These are phyloP conservation scores for Cnidoscolus chayamansa DNA, from an alignment of 441 rosid species.

Conservation along the genomic window DNA sequence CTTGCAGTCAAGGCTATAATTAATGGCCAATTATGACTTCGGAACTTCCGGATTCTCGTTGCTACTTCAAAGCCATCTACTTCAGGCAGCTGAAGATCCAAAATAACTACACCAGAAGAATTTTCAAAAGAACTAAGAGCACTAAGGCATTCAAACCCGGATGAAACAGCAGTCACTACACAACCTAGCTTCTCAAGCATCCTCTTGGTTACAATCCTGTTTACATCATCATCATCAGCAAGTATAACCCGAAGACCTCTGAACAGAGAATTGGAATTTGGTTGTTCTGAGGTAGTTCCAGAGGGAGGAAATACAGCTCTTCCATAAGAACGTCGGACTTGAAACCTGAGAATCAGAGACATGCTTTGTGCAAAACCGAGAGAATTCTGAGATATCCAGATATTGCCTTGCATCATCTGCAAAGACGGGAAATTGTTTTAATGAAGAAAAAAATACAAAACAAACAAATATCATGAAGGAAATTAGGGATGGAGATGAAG, in stretches of 20 bases:
- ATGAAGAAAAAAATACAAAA: not conserved
- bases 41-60: constrained; percentile 54
- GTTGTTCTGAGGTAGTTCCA: constrained; percentile 47
- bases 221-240: constrained; percentile 64
- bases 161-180: constrained; percentile 62
- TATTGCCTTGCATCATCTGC: constrained; percentile 78
- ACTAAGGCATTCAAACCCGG: constrained; percentile 74
- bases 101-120: constrained; percentile 53
- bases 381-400: constrained; percentile 53
- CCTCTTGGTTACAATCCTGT: constrained; percentile 73
- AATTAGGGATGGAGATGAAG: not conserved
- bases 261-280: constrained; percentile 56
- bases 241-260: constrained; percentile 65
- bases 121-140: constrained; percentile 47
- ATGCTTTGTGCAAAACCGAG: constrained; percentile 61
- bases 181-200: constrained; percentile 85
- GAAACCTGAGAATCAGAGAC: constrained; percentile 63
- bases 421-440: constrained; percentile 17
- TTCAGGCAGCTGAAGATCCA: constrained; percentile 86
- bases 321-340: constrained; percentile 43
- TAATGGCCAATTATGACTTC: constrained; percentile 66
- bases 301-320: constrained; percentile 38
- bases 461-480: not conserved
- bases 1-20: constrained; percentile 69
- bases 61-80: constrained; percentile 90